phyloP scores from a whole-genome alignment of 1,284 basidiomycete genomes.

The Ganoderma lucidum region DNA sequence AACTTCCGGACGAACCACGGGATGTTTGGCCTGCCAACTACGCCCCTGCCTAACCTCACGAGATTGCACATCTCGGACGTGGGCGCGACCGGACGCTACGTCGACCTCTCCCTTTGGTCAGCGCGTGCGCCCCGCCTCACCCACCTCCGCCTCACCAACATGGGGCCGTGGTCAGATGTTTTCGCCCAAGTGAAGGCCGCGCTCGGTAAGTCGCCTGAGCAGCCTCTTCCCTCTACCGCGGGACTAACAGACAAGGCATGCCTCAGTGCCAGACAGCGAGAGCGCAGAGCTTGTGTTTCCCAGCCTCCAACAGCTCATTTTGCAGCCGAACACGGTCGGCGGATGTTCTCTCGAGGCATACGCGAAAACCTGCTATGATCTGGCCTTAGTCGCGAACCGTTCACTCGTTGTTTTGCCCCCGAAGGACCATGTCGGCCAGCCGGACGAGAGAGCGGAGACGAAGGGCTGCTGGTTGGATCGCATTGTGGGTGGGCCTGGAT shows the following conservation, averaged over 20 bases:
- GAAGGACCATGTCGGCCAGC: background rate
- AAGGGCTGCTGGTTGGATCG: background rate
- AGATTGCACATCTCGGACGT: background rate
- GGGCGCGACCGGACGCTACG: background rate
- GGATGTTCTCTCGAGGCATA: background rate
- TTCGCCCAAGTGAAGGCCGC: background rate
- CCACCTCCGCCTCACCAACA: background rate
- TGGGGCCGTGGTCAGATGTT: background rate
- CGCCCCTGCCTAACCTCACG: background rate
- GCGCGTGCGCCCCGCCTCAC: background rate
- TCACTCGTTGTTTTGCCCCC: background rate
- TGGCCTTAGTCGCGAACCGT: background rate
- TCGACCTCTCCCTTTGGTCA: background rate
- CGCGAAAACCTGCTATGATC: background rate
- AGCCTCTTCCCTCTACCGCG: background rate
- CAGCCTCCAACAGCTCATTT: background rate
- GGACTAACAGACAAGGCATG: background rate
- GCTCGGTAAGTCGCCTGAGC: background rate
- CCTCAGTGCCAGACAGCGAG: background rate
- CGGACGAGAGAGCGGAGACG: background rate
- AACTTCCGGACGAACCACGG: conserved; percentile 3
- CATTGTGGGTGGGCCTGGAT: background rate
- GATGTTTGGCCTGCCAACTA: background rate
- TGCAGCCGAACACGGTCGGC: background rate
- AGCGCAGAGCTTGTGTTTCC: background rate